Evolutionary conservation across 495 filamentous ascomycete genomes (phyloP), one percentile per base, ranked within the genome.

Genomic region (Penicillium cinerascens): DNA sequence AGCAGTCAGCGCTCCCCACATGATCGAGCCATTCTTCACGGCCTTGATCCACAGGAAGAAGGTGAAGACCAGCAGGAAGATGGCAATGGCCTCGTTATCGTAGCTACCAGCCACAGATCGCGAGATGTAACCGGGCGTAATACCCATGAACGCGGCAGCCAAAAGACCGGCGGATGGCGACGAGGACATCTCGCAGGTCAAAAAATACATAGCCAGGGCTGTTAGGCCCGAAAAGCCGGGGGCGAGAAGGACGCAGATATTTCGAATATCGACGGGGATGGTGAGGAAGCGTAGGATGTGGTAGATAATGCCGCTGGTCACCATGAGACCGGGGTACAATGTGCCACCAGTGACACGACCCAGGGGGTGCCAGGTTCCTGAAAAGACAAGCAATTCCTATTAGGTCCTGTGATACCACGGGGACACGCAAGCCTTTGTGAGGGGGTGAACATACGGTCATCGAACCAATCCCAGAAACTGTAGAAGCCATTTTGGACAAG

Each of bases 391-490:
- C 48, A 63, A 59, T 56, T 55, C 21, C 50, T 38, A 54, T 67
- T 37, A 68, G 61, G 9, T 47, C 47, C 47, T 47, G 43, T 54
- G 16, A 54, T 42, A 48, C 29, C 20, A 44, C 16, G 18, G 44
- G 6, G 40, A 51, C 47, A 26, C 44, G 64, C 47, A 52, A 53
- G 53, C 43, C 10, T 25, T 22, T 33, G 29, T 37, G 44, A 40
- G 26, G 40, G 52, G 51, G 41, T 41, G 20, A 55, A 72, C 84
- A 42, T 80, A 88, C 93, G 86, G 79, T 99, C 95, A 76, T 99
- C 95, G 66, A 99, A 99, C 95, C 95, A 99, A 73, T 99, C 92
- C 95, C 95, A 99, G 68, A 99, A 99, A 69, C 87, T 89, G 70
- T 96, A 95, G 74, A 99, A 97, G 52, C 95, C 95, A 81, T 99